phyloP scores from a whole-genome alignment of 257 asterid species.

The Nicotiana noctiflora region DNA sequence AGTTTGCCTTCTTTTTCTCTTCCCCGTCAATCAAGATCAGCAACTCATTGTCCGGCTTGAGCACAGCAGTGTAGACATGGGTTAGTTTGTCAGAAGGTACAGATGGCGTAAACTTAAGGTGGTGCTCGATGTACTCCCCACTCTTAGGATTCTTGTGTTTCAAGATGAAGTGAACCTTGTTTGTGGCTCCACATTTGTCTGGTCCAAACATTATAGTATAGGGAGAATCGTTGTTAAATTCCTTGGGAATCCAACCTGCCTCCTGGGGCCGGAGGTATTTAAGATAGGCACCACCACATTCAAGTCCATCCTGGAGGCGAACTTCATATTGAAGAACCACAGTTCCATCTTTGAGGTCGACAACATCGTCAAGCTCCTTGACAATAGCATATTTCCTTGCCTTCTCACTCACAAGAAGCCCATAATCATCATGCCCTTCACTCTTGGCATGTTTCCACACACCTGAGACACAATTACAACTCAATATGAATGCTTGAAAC shows the following conservation, averaged over 20 bases:
- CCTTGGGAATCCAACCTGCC: slow-evolving; percentile 80
- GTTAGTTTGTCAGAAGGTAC: too few relatives aligned
- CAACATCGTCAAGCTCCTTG: slow-evolving; percentile 62
- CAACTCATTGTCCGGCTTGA: too few relatives aligned
- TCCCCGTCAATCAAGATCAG: too few relatives aligned
- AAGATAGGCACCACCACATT: slow-evolving; percentile 95
- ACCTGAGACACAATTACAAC: slow-evolving; percentile 33
- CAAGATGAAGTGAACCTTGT: slow-evolving; percentile 93
- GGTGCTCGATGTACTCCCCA: too few relatives aligned
- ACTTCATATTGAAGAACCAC: slow-evolving; percentile 81
- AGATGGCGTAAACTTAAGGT: too few relatives aligned
- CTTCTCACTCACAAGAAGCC: slow-evolving; percentile 84
- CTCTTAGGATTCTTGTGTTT: too few relatives aligned
- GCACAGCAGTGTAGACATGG: too few relatives aligned
- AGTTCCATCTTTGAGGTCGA: slow-evolving; percentile 61
- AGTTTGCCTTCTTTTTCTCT: too few relatives aligned
- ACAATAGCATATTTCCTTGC: slow-evolving; percentile 91
- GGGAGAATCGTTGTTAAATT: slow-evolving; percentile 82
- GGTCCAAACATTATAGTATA: slow-evolving; percentile 97
- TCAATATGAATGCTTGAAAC: not conserved
- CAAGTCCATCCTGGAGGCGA: slow-evolving; percentile 91
- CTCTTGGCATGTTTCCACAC: slow-evolving; percentile 91
- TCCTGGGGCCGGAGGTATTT: slow-evolving; percentile 93
- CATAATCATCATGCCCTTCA: slow-evolving; percentile 89
- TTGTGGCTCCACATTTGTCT: slow-evolving; percentile 89